Conservation (phyloP, 2,329 filamentous ascomycete species). For the Arthrinium puccinioides region DNA sequence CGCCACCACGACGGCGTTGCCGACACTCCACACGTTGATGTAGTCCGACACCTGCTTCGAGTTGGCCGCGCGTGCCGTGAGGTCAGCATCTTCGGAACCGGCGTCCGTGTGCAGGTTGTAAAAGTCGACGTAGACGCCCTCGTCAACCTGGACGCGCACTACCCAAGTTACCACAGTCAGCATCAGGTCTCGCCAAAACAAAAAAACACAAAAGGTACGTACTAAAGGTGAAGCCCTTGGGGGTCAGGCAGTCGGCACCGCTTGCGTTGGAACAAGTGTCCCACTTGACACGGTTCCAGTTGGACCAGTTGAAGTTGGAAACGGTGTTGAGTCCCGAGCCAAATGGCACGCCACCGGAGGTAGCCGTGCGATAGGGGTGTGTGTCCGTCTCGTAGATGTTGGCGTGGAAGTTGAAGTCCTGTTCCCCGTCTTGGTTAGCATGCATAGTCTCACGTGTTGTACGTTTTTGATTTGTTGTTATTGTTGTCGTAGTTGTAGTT, state of each 20-base stretch:
- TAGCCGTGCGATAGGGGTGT: conserved; percentile 54
- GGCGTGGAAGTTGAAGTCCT: conserved; percentile 62
- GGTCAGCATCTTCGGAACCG: conserved; percentile 45
- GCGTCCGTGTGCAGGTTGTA: conserved; percentile 65
- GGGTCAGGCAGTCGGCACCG: conserved; percentile 55
- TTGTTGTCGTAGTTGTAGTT: no score
- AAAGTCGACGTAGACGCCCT: conserved; percentile 50
- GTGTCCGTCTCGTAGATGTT: conserved; percentile 53
- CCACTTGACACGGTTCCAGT: conserved; percentile 53
- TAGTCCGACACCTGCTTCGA: conserved; percentile 51
- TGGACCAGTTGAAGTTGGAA: conserved; percentile 48
- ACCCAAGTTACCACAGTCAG: no score
- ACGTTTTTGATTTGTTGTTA: no score
- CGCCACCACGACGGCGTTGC: conserved; percentile 56
- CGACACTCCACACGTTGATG: conserved; percentile 46
- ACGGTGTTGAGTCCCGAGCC: conserved; percentile 60
- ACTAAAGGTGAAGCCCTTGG: conserved; percentile 61
- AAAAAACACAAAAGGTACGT: no score
- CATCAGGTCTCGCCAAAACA: no score
- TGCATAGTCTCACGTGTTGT: no score
- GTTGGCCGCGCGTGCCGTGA: conserved; percentile 49
- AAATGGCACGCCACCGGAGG: conserved; percentile 56
- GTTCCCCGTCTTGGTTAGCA: neutral
- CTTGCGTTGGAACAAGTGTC: conserved; percentile 47
- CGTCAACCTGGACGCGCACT: conserved; percentile 45